These are phyloP conservation scores for Paramecium octaurelia DNA, from an alignment of 73 alveolate genomes.

Conservation along the genomic window DNA sequence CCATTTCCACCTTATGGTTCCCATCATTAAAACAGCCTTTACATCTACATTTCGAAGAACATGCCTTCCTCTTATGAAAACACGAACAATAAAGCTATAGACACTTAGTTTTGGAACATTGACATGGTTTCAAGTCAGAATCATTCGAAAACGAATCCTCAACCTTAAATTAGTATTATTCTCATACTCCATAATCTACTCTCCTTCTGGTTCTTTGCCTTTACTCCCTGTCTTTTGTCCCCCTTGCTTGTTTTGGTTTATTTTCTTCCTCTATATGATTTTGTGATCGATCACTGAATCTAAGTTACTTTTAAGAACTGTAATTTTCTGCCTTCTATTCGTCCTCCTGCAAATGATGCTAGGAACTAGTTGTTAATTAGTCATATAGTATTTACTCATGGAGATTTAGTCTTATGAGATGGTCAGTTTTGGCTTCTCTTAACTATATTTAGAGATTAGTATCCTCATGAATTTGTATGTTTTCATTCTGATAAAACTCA, in stretches of 20 bases:
- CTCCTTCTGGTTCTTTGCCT: background rate
- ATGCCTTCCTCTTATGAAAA: background rate
- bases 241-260: background rate
- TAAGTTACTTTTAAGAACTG: background rate
- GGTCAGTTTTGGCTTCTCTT: background rate
- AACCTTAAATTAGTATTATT: background rate
- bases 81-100: conserved; percentile 19
- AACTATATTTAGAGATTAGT: background rate
- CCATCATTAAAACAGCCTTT: conserved; percentile 40
- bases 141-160: background rate
- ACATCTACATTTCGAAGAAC: background rate
- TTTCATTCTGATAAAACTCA: background rate
- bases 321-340: background rate
- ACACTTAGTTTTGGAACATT: background rate
- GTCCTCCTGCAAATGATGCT: background rate
- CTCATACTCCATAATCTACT: background rate
- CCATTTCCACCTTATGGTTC: background rate
- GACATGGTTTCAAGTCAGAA: background rate
- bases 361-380: background rate
- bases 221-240: background rate
- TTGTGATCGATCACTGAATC: background rate
- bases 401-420: background rate
- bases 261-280: background rate
- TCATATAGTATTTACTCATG: background rate
- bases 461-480: background rate